Base-by-base conservation (phyloP, 306 rosid genomes). In the Malus asiatica region DNA sequence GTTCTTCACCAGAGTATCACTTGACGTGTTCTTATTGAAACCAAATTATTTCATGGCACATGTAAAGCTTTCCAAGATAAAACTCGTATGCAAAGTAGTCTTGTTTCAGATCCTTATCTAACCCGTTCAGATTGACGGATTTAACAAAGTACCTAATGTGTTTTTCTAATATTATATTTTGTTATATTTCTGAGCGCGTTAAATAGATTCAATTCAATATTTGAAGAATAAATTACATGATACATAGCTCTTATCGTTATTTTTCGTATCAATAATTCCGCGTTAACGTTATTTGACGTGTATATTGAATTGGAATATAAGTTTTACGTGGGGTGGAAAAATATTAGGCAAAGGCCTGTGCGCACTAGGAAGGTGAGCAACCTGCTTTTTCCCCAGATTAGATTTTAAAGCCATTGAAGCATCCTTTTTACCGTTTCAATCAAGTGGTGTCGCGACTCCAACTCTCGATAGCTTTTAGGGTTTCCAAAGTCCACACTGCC, bases 381-480 rank as follows among this genome's bases (percentile, higher is more conserved):
- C 65, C 51, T 52, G n/a, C 79, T 35, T 19, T 22, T 67, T 23
- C 66, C n/a, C 27, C 25, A 18, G 70, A 69, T 16, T 27, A 38
- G 42, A 38, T 38, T 6, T 38, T 38, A 35, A 35, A 78, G 59
- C 62, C 32, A 22, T 7, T 3, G 19, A 8, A 40, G 57, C 62
- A 13, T 57, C 57, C 8, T 62, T 68, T 80, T 61, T 69, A 35
- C 68, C 40, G 69, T 25, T 51, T 80, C 69, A 70, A 29, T 55
- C 73, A 29, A 77, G 78, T 77, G 55, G 55, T 6, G 6, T 15
- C 55, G 55, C 74, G 82, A 77, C 79, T 76, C 59, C 19, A 71
- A 62, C 63, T 62, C 44, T 60, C 44, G 57, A 63, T 71, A 64
- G 72, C 80, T 80, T 81, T 80, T 63, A 15, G 45, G 48, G 8